Conservation (phyloP, 179 eudicot genomes). For the Nepenthes alata region DNA sequence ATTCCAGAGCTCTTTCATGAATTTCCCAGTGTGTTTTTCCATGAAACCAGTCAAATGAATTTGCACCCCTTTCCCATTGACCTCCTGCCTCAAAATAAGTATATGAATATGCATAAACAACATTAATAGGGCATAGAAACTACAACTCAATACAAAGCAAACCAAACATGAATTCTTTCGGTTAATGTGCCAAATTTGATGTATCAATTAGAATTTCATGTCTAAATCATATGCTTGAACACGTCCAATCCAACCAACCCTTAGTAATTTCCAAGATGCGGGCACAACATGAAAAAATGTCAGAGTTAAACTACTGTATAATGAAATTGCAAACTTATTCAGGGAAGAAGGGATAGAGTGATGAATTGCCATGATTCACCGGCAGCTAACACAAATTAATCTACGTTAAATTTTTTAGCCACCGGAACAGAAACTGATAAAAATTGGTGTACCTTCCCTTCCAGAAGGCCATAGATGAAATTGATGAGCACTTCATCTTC, state of each 20-base stretch:
- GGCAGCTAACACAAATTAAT: too few species aligned
- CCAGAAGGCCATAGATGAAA: conserved; percentile 77
- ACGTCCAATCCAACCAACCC: too few species aligned
- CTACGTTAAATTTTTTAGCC: neutral
- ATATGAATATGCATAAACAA: neutral
- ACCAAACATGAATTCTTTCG: neutral
- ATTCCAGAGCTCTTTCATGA: conserved; percentile 96
- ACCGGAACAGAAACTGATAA: neutral
- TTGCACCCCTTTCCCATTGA: conserved; percentile 85
- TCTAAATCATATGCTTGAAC: too few species aligned
- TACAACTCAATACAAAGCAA: neutral
- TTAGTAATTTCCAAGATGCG: too few species aligned
- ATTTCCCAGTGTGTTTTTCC: conserved; percentile 97
- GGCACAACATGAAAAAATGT: too few species aligned
- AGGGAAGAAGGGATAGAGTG: too few species aligned
- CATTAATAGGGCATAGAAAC: neutral
- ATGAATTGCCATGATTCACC: too few species aligned
- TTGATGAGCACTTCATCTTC: conserved; percentile 98
- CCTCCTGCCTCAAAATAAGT: conserved; percentile 37
- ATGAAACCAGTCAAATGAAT: conserved; percentile 89
- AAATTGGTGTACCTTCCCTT: conserved; percentile 53
- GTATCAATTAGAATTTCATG: too few species aligned
- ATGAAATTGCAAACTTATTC: too few species aligned
- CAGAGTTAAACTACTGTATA: too few species aligned
- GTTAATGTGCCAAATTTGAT: too few species aligned